These are phyloP conservation scores for Mikania micrantha DNA, from an alignment of 129 eudicot species.

Conservation along the genomic window DNA sequence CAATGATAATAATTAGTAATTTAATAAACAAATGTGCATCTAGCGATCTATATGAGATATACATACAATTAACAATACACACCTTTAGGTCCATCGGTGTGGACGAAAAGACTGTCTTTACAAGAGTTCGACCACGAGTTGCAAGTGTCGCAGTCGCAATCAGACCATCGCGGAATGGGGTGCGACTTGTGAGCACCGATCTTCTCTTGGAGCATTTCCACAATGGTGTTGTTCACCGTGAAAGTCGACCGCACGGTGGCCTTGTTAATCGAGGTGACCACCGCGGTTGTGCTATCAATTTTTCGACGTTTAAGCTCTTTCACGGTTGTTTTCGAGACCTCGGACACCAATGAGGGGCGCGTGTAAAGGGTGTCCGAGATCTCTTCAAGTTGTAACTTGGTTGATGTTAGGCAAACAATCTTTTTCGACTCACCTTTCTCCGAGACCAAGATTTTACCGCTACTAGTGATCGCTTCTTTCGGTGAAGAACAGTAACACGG, in stretches of 20 bases:
- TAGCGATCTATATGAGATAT: too few species aligned
- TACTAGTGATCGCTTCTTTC: slow-evolving; percentile 49
- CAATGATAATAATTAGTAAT: not conserved
- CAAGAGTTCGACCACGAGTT: slow-evolving; percentile 59
- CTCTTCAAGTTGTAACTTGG: slow-evolving; percentile 73
- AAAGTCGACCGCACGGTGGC: slow-evolving; percentile 40
- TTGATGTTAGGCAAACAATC: slow-evolving; percentile 57
- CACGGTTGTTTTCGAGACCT: slow-evolving; percentile 63
- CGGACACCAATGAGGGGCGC: slow-evolving; percentile 59
- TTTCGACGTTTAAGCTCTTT: slow-evolving; percentile 42
- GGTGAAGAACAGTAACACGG: slow-evolving; percentile 86
- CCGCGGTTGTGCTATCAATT: not conserved
- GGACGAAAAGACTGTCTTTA: slow-evolving; percentile 53
- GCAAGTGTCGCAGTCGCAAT: slow-evolving; percentile 83
- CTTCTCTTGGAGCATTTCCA: slow-evolving; percentile 86
- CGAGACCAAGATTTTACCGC: slow-evolving; percentile 69
- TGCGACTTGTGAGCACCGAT: slow-evolving; percentile 43
- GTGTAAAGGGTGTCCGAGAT: slow-evolving; percentile 85
- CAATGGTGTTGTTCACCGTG: slow-evolving; percentile 64
- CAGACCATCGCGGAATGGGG: slow-evolving; percentile 87
- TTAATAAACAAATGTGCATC: too few species aligned
- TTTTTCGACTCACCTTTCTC: slow-evolving; percentile 68
- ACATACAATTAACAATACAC: too few species aligned
- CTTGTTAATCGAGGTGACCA: slow-evolving; percentile 20
- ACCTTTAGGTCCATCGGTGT: slow-evolving; percentile 74